These are phyloP conservation scores for Hymenoscyphus infarciens DNA, from an alignment of 2,329 filamentous ascomycete species.

Conservation along the genomic window DNA sequence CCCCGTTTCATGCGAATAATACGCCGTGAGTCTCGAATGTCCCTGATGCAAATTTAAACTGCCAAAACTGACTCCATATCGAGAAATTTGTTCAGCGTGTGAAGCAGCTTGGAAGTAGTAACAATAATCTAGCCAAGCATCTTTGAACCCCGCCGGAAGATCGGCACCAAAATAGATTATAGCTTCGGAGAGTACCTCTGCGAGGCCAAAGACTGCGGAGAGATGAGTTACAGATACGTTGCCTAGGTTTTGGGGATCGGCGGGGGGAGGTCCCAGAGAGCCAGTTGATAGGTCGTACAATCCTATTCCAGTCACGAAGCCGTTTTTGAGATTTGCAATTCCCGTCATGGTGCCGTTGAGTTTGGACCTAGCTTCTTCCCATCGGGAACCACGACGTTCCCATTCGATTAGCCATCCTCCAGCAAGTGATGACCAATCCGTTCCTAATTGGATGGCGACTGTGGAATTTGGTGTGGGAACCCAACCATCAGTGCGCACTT, in stretches of 20 bases:
- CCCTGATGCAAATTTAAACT: constrained; percentile 49
- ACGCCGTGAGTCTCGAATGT: constrained; percentile 57
- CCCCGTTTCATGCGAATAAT: constrained; percentile 42
- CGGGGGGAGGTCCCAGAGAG: constrained; percentile 48
- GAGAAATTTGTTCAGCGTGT: constrained; percentile 45
- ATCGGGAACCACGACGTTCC: constrained; percentile 52
- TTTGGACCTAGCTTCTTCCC: constrained; percentile 50
- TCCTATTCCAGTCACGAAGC: constrained; percentile 55
- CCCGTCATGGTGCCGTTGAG: constrained; percentile 47
- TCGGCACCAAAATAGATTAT: constrained; percentile 47
- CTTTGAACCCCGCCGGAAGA: constrained; percentile 46
- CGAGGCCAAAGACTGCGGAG: constrained; percentile 54
- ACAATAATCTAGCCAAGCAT: constrained; percentile 58
- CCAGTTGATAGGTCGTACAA: constrained; percentile 50
- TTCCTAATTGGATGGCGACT: constrained; percentile 52
- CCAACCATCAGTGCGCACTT: constrained; percentile 53
- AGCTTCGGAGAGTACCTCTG: constrained; percentile 55
- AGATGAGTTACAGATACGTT: constrained; percentile 52
- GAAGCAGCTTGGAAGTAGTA: constrained; percentile 51
- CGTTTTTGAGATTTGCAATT: constrained; percentile 53
- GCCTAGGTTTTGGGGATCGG: constrained; percentile 50
- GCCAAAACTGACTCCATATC: constrained; percentile 51
- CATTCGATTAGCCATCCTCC: constrained; percentile 57
- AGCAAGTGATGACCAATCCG: constrained; percentile 56
- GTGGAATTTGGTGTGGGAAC: constrained; percentile 40